Evolutionary conservation across 2,329 filamentous ascomycete genomes (phyloP), one percentile per base, ranked within the genome.

Genomic region (Lomentospora prolificans): DNA sequence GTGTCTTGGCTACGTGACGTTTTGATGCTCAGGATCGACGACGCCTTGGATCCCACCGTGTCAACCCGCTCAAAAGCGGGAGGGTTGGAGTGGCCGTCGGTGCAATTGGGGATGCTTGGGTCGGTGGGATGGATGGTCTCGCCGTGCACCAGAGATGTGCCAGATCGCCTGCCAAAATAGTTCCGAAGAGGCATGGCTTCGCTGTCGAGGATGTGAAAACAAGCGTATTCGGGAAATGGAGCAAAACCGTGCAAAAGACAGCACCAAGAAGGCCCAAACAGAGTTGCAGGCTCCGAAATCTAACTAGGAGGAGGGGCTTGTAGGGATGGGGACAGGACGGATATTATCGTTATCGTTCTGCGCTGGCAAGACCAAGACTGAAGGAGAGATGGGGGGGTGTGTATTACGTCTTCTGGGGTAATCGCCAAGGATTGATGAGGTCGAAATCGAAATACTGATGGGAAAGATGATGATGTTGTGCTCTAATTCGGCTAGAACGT

Each of bases 131-230:
- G 75, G 58, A 70, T 64, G 62, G 78, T 81, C 64, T 86, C 84
- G 63, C 84, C 79, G 59, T 69, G 70, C 59, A 66, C 66, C 50
- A 72, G 64, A 60, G 67, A 65, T 53, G 70, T 64, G 60, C 76
- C 80, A 55, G 79, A 71, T 55, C 81, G 84, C 64, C 81, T 80
- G 56, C 79, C 73, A 66, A 90, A 87, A 28, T 85, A 83, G 68
- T 89, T 90, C 62, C 86, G 84, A 66, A 89, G 87, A 59, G 82
- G 79, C 85, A 88, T 88, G 57, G 61, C 73, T 58, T 36, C 14
- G 10, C 5, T 39, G 19, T 39, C 6, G 30, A 39, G 50, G 56
- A 36, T 50, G 41, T 14, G 24, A 50, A 50, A 50, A 7, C 4
- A 24, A 50, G 12, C 17, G 24, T n/a, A 6, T 50, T 14, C 44